A percentile compares a stretch with the other conserved stretches of the same genome.
These are phyloP conservation scores for Macadamia tetraphylla DNA, from an alignment of 164 flowering plant genomes.

Conservation along the genomic window DNA sequence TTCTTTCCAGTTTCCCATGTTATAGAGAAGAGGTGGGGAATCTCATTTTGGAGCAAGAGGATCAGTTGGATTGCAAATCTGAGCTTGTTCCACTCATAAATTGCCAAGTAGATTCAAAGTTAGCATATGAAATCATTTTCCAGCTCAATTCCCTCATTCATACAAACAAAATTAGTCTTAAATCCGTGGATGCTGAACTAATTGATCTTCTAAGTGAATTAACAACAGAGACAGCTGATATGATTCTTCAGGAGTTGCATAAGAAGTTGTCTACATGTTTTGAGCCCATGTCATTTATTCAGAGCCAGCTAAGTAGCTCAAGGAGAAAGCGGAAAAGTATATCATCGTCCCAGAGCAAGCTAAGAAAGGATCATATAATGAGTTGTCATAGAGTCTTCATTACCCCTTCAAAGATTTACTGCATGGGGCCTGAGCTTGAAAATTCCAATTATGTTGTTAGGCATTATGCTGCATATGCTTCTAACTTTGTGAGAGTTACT, in stretches of 20 bases:
- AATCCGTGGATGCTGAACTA: slow-evolving; percentile 41
- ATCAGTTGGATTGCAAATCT: slow-evolving; percentile 27
- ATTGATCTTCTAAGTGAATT: slow-evolving; percentile 42
- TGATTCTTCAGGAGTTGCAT: slow-evolving; percentile 65
- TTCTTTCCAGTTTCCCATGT: slow-evolving; percentile 45
- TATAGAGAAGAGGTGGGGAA: slow-evolving; percentile 30
- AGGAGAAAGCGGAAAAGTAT: slow-evolving; percentile 20
- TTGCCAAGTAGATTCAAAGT: slow-evolving; percentile 19
- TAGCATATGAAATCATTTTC: slow-evolving; percentile 70
- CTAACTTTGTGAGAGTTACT: slow-evolving; percentile 79
- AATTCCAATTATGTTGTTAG: slow-evolving; percentile 81
- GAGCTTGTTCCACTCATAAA: slow-evolving; percentile 68
- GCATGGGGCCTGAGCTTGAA: slow-evolving; percentile 90
- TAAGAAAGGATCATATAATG: slow-evolving; percentile 49
- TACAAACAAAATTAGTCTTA: slow-evolving; percentile 55
- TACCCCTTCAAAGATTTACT: slow-evolving; percentile 81
- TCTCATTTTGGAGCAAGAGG: slow-evolving; percentile 33
- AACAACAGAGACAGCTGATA: slow-evolving; percentile 31
- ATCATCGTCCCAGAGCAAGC: slow-evolving; percentile 25
- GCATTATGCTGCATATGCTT: slow-evolving; percentile 60
- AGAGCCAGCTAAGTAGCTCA: slow-evolving; percentile 23
- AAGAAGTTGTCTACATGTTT: slow-evolving; percentile 49
- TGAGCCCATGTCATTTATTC: slow-evolving; percentile 53
- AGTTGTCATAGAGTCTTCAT: slow-evolving; percentile 70
- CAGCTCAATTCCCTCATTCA: slow-evolving; percentile 88